These are phyloP conservation scores for Kodamaea sagamina DNA, from an alignment of 805 yeast genomes.

Conservation along the genomic window DNA sequence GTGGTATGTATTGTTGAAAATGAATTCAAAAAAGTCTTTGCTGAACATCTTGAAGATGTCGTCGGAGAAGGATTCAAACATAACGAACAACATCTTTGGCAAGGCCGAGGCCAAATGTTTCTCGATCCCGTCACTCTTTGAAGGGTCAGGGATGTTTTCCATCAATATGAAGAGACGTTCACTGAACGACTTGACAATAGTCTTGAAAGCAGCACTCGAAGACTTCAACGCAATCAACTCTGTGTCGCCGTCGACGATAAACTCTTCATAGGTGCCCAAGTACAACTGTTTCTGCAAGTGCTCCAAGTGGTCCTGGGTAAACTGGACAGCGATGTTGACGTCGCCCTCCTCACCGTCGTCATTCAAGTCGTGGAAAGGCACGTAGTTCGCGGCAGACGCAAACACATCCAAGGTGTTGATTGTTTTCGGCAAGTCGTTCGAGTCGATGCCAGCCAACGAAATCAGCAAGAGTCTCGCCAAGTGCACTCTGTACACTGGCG, in stretches of 20 bases:
- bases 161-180: conserved; percentile 62
- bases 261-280: conserved; percentile 17
- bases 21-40: conserved; percentile 53
- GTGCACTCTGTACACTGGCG: conserved; percentile 72
- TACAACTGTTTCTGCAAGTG: conserved; percentile 49
- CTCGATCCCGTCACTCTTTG: conserved; percentile 53
- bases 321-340: conserved; percentile 45
- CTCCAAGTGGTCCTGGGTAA: conserved; percentile 65
- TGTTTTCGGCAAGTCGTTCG: conserved; percentile 80
- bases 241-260: conserved; percentile 10
- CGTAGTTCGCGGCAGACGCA: conserved; percentile 66
- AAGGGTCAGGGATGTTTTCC: conserved; percentile 67
- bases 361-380: conserved; percentile 70
- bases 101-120: conserved; percentile 39
- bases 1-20: conserved; percentile 58
- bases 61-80: conserved; percentile 60
- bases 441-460: conserved; percentile 79
- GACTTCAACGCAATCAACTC: conserved; percentile 65
- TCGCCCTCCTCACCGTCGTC: conserved; percentile 45
- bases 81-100: conserved; percentile 38
- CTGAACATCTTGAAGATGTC: conserved; percentile 51
- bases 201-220: conserved; percentile 69
- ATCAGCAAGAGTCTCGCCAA: conserved; percentile 70
- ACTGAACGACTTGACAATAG: conserved; percentile 56
- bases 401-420: conserved; percentile 66